A percentile compares a stretch with the other conserved stretches of the same genome.
These are phyloP conservation scores for Amaranthus tricolor DNA, from an alignment of 179 eudicot species.

Conservation along the genomic window DNA sequence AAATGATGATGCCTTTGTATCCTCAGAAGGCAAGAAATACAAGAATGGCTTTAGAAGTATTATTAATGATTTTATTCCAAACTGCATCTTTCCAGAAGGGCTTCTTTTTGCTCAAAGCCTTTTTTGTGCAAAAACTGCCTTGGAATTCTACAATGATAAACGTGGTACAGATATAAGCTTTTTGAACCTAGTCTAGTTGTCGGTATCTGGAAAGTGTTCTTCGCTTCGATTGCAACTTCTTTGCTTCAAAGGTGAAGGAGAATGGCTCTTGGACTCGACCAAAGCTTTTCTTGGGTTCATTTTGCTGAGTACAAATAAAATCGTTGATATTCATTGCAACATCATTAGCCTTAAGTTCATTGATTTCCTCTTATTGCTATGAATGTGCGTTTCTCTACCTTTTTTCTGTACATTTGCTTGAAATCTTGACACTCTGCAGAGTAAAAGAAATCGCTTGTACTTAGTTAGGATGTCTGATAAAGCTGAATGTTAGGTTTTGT, in stretches of 20 bases:
- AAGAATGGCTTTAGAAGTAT: neutral
- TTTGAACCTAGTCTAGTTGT: conserved; percentile 3
- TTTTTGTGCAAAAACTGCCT: conserved; percentile 4
- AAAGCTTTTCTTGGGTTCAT: neutral
- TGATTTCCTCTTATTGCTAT: too few relatives aligned
- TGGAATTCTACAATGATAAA: neutral
- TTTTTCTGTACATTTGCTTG: neutral
- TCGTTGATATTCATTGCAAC: too few relatives aligned
- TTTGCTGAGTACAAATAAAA: too few relatives aligned
- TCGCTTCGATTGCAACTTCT: conserved; percentile 4
- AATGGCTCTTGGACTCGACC: neutral
- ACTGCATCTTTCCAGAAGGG: conserved; percentile 2
- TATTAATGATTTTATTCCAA: neutral
- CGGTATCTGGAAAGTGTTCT: neutral
- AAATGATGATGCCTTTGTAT: neutral
- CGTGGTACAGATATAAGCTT: conserved; percentile 4
- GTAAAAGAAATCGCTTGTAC: too few relatives aligned
- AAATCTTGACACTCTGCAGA: too few relatives aligned
- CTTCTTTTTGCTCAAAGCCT: conserved; percentile 8
- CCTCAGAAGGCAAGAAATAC: neutral
- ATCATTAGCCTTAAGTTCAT: too few relatives aligned
- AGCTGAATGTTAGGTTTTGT: too few relatives aligned
- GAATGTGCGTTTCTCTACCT: neutral
- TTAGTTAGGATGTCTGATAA: too few relatives aligned
- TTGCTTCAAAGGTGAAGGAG: conserved; percentile 9